Base-by-base conservation (phyloP, 495 filamentous ascomycete species). In the Talaromyces adpressus region DNA sequence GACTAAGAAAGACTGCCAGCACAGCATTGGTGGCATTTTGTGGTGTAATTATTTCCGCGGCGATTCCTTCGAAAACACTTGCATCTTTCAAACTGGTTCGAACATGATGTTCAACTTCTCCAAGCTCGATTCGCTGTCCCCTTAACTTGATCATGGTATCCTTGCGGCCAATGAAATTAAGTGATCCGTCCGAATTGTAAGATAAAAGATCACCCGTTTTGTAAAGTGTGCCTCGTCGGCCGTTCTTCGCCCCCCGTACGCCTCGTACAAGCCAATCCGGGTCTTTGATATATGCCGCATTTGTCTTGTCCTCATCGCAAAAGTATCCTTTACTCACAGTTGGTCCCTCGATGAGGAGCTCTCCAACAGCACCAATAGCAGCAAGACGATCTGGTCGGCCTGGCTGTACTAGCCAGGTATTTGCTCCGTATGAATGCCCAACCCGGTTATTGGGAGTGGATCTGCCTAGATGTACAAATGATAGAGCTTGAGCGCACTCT, bases 201-300 rank as follows among this genome's bases (percentile, higher is more conserved):
- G 68, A 68, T 0, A 80, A 80, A 3, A 85, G 69, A 70, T 85
- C 83, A 0, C 84, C 83, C 0, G 83, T 85, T 65, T 80, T 82
- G 63, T 87, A 88, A 8, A 85, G 57, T 11, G 75, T 68, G 0
- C 72, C 72, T 6, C 52, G 54, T 18, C 76, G 71, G 1, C 76
- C 76, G 16, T n/a, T 7, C 11, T 82, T 70, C 64, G 76, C 81
- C 20, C 72, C 64, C 22, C 82, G 65, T 14, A n/a, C 18, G 9
- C 66, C 66, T 25, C 81, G 73, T 1, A 66, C 29, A 45, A 75
- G 74, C 66, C 66, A 68, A 23, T 60, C 14, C 9, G 63, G 59
- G 4, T 32, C 22, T 6, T 61, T 18, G 3, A 68, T 12, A 34
- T 62, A 68, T 0, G 59, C 14, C 3, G 11, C 16, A 2, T 47